Evolutionary conservation across 768 basidiomycete species (phyloP).

Genomic region (Boletus vermiculosoides): DNA sequence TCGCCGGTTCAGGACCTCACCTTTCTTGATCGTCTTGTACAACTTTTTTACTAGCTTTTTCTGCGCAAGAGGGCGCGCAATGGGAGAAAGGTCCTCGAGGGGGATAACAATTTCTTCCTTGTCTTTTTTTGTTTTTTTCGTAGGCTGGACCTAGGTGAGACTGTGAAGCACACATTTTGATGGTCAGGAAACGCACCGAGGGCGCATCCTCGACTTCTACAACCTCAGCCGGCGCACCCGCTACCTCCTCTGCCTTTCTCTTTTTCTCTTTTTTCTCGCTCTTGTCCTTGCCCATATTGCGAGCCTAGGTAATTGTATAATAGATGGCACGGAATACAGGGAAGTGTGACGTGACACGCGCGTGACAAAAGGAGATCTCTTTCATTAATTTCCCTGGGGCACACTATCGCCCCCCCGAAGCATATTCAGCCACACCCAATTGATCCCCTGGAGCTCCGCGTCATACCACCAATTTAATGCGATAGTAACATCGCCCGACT

Average conservation of each 20-base stretch:
- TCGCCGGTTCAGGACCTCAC: conserved; percentile 35
- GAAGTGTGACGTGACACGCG: conserved; percentile 19
- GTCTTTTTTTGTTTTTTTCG: conserved; percentile 64
- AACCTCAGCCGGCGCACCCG: conserved; percentile 37
- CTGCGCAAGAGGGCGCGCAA: conserved; percentile 90
- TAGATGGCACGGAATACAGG: background rate
- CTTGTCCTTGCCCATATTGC: conserved; percentile 68
- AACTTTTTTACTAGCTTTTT: conserved; percentile 93
- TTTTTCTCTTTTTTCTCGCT: conserved; percentile 76
- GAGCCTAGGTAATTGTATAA: background rate
- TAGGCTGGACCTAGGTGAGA: conserved; percentile 27
- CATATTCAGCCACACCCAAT: conserved; percentile 68
- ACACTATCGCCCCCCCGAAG: conserved; percentile 40
- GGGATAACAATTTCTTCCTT: conserved; percentile 63
- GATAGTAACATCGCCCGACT: conserved; percentile 59
- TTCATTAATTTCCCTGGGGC: conserved; percentile 36
- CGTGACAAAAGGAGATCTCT: conserved; percentile 12
- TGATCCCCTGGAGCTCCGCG: conserved; percentile 66
- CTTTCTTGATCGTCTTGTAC: conserved; percentile 93
- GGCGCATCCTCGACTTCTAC: conserved; percentile 45
- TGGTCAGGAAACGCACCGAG: conserved; percentile 26
- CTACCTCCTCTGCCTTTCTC: conserved; percentile 44
- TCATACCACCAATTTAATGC: conserved; percentile 93
- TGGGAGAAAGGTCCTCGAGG: conserved; percentile 84
- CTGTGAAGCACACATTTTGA: conserved; percentile 31